Evolutionary conservation across 108 stramenopile species (phyloP).

Genomic region (Pelagomonas calceolata): DNA sequence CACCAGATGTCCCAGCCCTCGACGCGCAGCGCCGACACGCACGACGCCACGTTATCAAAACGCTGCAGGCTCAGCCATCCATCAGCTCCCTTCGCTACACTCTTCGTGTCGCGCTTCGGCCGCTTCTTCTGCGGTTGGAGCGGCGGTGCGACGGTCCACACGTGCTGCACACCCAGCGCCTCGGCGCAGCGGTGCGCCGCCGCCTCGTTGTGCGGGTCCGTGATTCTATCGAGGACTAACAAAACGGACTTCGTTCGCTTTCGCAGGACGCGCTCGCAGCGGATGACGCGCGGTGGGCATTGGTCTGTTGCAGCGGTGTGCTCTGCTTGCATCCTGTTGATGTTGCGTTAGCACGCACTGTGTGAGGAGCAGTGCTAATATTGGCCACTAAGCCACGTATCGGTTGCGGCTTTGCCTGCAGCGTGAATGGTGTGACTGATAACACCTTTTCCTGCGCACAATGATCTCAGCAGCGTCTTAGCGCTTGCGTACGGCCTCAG

Average conservation of each 20-base stretch:
- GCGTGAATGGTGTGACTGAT: no score
- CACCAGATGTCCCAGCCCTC: constrained; percentile 5
- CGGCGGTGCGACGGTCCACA: not conserved
- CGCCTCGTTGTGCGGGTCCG: not conserved
- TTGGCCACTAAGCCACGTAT: no score
- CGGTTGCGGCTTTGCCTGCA: no score
- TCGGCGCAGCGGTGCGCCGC: not conserved
- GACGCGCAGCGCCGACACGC: not conserved
- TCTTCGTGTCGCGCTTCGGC: not conserved
- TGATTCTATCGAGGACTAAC: not conserved
- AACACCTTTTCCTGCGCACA: no score
- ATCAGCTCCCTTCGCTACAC: no score
- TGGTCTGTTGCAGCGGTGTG: no score
- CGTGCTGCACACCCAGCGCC: not conserved
- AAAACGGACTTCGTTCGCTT: not conserved
- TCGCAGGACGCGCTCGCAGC: not conserved
- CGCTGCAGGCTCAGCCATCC: not conserved
- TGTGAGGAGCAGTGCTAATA: no score
- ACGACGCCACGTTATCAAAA: not conserved
- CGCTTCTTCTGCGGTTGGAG: not conserved
- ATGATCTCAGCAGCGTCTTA: no score
- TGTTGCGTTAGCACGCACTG: no score
- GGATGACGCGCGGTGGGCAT: not conserved
- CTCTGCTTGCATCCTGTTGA: no score
- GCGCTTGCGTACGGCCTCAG: no score